Evolutionary conservation across 768 basidiomycete species (phyloP).

Genomic region (Tricholoma flavovirens): DNA sequence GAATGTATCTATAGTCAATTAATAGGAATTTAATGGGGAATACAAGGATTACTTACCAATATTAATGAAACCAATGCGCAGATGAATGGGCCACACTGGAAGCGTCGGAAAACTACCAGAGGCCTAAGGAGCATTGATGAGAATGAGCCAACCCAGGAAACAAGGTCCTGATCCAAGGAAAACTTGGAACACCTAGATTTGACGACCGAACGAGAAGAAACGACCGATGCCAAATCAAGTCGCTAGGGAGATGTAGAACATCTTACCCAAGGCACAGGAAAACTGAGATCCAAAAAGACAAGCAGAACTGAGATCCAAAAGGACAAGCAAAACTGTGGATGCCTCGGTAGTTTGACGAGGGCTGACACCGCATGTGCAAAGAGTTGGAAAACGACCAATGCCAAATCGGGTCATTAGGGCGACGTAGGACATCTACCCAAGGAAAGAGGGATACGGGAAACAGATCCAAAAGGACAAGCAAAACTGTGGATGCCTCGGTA

Average conservation of each 20-base stretch:
- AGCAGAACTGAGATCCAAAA: too few species aligned
- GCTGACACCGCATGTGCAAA: too few species aligned
- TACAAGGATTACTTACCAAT: background rate
- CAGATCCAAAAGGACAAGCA: too few species aligned
- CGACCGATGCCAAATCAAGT: background rate
- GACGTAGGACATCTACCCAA: too few species aligned
- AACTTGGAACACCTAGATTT: background rate
- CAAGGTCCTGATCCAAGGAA: background rate
- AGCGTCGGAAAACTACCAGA: background rate
- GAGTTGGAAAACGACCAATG: too few species aligned
- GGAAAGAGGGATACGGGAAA: too few species aligned
- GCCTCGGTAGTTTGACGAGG: too few species aligned
- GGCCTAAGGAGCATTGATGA: background rate
- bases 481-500: background rate
- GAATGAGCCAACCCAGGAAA: background rate
- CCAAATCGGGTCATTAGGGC: too few species aligned
- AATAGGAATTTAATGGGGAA: background rate
- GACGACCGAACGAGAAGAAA: background rate
- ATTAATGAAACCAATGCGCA: background rate
- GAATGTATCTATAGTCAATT: background rate
- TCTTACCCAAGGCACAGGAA: background rate
- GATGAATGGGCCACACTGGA: background rate
- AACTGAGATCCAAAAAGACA: too few species aligned
- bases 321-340: too few species aligned
- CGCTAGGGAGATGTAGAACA: background rate